phyloP scores from a whole-genome alignment of 2,329 filamentous ascomycete species.

The Paracamarosporium sp. region DNA sequence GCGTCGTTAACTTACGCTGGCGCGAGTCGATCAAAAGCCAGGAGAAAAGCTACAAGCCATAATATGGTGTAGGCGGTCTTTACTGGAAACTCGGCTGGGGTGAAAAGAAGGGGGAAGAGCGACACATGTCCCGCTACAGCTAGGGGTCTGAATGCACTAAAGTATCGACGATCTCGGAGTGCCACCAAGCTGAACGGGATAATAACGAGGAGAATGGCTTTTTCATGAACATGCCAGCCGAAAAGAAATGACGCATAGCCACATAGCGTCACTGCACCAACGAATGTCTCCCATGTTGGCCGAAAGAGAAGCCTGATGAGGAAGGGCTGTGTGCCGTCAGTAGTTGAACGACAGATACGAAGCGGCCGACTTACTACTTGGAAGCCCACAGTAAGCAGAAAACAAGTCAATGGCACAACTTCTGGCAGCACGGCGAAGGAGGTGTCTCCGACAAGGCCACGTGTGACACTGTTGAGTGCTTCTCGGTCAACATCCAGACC shows the following conservation, averaged over 20 bases:
- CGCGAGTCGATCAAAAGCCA: constrained; percentile 85
- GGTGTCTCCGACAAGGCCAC: constrained; percentile 91
- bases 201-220: constrained; percentile 91
- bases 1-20: constrained; percentile 65
- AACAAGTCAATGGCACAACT: constrained; percentile 80
- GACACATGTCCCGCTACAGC: constrained; percentile 95
- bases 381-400: constrained; percentile 80
- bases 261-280: constrained; percentile 88
- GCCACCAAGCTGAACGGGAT: constrained; percentile 94
- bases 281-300: constrained; percentile 87
- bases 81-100: constrained; percentile 87
- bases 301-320: constrained; percentile 81
- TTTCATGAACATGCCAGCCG: constrained; percentile 98
- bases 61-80: constrained; percentile 93
- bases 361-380: constrained; percentile 64
- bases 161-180: constrained; percentile 85
- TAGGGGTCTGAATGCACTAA: constrained; percentile 89
- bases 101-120: constrained; percentile 92
- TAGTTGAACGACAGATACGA: not conserved
- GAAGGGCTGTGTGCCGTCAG: constrained; percentile 45
- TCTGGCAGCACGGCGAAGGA: constrained; percentile 93
- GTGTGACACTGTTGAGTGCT: constrained; percentile 86
- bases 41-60: constrained; percentile 87
- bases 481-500: constrained; percentile 75
- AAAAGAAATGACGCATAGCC: constrained; percentile 97